Evolutionary conservation across 768 basidiomycete genomes (phyloP), one percentile per base, ranked within the genome.

Genomic region (Leccinum imitatum): DNA sequence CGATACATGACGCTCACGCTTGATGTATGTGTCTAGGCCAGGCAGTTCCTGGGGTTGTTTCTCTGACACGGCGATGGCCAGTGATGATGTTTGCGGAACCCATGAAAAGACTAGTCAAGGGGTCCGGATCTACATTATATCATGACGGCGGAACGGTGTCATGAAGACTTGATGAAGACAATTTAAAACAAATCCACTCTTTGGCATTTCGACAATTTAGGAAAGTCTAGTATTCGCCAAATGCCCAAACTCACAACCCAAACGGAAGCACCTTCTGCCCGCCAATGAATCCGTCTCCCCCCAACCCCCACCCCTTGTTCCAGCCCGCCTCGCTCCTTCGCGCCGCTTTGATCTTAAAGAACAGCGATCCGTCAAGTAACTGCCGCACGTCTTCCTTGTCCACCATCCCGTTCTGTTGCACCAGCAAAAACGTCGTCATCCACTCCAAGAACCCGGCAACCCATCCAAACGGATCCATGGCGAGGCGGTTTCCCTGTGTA

Each of bases 371-470:
- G 37, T 81, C 79, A 25, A 79, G 73, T 14, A 80, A 64, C 1
- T 72, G 75, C 2, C 77, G 69, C 17, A 81, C 71, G 58, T 79
- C 77, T 39, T 80, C 78, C 65, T 78, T 78, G 50, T 68, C 69
- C 50, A 81, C 67, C 51, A 71, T 59, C 8, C 79, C 78, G 27
- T 79, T 71, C 48, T 65, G 65, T 0, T 79, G 80, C 65, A 80
- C 65, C 19, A 80, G 58, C 47, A 79, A 55, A 58, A 76, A 79
- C 33, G 75, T 73, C 14, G 75, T 65, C 39, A 65, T 37, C 76
- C 77, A 79, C 62, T 80, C 78, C 59, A 79, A 69, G 41, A 70
- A 59, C 8, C 70, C 72, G 0, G 75, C 77, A 9, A 64, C 39
- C 70, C 71, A 73, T 19, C 79, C 79, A 58, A 78, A 73, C 6